Evolutionary conservation across 352 stramenopile species (phyloP).

Genomic region (Albugo candida): DNA sequence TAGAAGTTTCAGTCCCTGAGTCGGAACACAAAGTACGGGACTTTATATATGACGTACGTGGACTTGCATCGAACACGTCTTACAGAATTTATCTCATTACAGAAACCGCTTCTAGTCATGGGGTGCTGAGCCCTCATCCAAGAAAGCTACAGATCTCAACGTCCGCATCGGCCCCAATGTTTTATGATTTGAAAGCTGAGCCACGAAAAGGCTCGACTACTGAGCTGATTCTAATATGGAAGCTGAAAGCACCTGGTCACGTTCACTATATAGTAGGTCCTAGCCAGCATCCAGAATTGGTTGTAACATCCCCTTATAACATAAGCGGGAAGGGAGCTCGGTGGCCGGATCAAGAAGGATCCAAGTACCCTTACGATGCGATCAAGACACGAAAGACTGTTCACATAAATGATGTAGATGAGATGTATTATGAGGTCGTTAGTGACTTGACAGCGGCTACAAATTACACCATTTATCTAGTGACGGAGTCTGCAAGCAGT

Average conservation of each 20-base stretch:
- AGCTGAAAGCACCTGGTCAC: conserved; percentile 34
- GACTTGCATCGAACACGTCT: conserved; percentile 21
- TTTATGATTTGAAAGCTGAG: conserved; percentile 19
- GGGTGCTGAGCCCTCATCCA: conserved; percentile 36
- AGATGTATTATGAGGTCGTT: neutral
- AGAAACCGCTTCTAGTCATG: conserved; percentile 25
- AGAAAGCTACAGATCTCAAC: conserved; percentile 19
- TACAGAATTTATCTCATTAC: conserved; percentile 31
- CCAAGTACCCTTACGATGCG: conserved; percentile 33
- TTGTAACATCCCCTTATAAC: conserved; percentile 55
- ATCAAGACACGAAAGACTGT: conserved; percentile 23
- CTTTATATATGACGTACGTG: conserved; percentile 15
- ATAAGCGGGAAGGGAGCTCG: conserved; percentile 33
- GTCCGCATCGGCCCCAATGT: conserved; percentile 18
- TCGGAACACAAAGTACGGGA: conserved; percentile 16
- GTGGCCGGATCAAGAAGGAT: conserved; percentile 15
- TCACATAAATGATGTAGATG: neutral
- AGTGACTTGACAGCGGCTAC: conserved; percentile 29
- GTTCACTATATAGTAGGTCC: conserved; percentile 52
- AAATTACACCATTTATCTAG: conserved; percentile 36
- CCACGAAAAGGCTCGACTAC: conserved; percentile 57
- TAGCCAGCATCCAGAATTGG: conserved; percentile 26
- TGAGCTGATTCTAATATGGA: conserved; percentile 34
- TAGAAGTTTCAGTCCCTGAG: conserved; percentile 15
- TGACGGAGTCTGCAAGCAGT: conserved; percentile 26